These are phyloP conservation scores for Entamoeba invadens DNA, from an alignment of 208 protist genomes.

Conservation along the genomic window DNA sequence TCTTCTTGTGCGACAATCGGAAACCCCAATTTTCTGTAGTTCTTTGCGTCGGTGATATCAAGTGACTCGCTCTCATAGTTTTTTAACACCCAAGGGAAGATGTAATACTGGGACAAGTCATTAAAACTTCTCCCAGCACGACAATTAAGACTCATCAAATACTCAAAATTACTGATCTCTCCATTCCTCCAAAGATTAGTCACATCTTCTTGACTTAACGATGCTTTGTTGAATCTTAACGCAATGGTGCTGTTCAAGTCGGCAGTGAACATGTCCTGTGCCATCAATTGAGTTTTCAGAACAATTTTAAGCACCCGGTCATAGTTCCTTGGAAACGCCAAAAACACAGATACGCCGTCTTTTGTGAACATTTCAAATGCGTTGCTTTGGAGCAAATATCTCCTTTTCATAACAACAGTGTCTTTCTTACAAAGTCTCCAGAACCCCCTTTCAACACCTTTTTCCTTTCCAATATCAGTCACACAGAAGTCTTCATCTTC, in stretches of 20 bases:
- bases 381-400: not conserved
- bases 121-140: slow-evolving; percentile 13
- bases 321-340: not conserved
- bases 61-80: slow-evolving; percentile 23
- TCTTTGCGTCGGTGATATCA: slow-evolving; percentile 26
- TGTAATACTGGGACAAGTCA: slow-evolving; percentile 26
- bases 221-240: not conserved
- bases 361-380: not conserved
- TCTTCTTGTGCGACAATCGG: slow-evolving; percentile 39
- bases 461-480: too few relatives aligned
- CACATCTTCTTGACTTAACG: not conserved
- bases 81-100: slow-evolving; percentile 32
- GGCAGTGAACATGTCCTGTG: too few relatives aligned
- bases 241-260: too few relatives aligned
- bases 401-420: not conserved
- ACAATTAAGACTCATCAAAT: slow-evolving; percentile 26
- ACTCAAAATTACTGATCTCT: slow-evolving; percentile 25
- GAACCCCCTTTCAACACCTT: not conserved
- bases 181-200: slow-evolving; percentile 13
- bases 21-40: slow-evolving; percentile 45
- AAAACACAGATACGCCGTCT: not conserved
- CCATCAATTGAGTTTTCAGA: too few relatives aligned
- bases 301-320: not conserved
- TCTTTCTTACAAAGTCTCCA: not conserved
- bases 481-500: too few relatives aligned